Evolutionary conservation across 768 basidiomycete genomes (phyloP), one percentile per base, ranked within the genome.

Genomic region (Termitomyces eurrhizus): DNA sequence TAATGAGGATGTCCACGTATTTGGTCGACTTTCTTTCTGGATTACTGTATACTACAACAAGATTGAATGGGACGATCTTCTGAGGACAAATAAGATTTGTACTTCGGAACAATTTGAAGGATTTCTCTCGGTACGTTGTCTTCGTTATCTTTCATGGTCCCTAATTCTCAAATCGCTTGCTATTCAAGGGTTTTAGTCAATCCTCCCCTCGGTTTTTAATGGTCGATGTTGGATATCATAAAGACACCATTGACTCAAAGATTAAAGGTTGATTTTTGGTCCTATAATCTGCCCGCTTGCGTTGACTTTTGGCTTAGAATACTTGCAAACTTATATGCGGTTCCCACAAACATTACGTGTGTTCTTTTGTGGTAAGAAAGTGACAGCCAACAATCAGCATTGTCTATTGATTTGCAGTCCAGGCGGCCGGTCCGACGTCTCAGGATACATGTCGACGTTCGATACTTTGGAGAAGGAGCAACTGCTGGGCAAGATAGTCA

Each of bases 341-440:
- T 86, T 91, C 67, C 87, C 90, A 11, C 89, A 92, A 68, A 91
- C 89, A 8, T 74, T 88, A 45, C 83, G 84, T 53, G 75, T 92
- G 35, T 91, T 90, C 73, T 81, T 92, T 70, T 86, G 83, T 57
- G 88, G 89, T 87, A 66, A 69, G 79, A 66, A 24, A 21, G 21
- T n/a, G 32, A 3, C 9, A 37, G 29, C 48, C n/a, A 42, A 42
- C n/a, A 35, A 29, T 24, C n/a, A 42, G 14, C 41, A 9, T 50
- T 21, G 44, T 7, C 2, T 57, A 57, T 52, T 61, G 52, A 41
- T 33, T 46, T 49, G 52, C 14, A 59, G 46, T 46, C 32, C 62
- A 90, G 87, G 87, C 49, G 83, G 83, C 61, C 78, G 81, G 58
- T 80, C 63, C 12, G 68, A 69, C 39, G 56, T 83, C 64, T 75